Base-by-base conservation (phyloP, 169 alveolate genomes). In the Theileria annulata region DNA sequence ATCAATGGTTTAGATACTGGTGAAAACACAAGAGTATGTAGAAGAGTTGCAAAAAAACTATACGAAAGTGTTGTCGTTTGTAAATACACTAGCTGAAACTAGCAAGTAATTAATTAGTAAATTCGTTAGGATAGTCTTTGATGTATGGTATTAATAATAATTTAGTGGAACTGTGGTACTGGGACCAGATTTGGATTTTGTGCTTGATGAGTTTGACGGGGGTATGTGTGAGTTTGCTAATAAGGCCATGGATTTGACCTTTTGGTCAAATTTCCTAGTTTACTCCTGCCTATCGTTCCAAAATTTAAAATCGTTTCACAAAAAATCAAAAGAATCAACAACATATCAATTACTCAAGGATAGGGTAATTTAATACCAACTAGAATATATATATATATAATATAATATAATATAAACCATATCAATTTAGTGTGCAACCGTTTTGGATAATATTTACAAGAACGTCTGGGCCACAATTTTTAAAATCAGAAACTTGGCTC, bases 1-100 rank as follows among this genome's bases (percentile, higher is more conserved):
- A 28, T 23, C 21, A 28, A 27, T 28, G 25, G 9, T 30, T 15
- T 58, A 72, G 79, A 76, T 82, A 66, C 54, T 64, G 54, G 89
- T 72, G 68, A 67, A 75, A 75, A 69, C 79, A 0, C 82, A 76
- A 59, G 89, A 82, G 19, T 75, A 75, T 59, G 56, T 82, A 51
- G 89, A 75, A 12, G 74, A 69, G 30, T 35, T 82, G 72, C 74
- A 67, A 21, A 31, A 62, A 10, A 23, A 35, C 72, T 82, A 72
- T 48, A 27, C 64, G 2, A 48, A 73, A 9, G 85, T 82, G 54
- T 12, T 74, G 15, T 4, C 27, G 10, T 33, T 54, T 71, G 56
- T 82, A 37, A 48, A 64, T 33, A 12, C 75, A 19, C 64, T 82
- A 79, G 58, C 76, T 5, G 89, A 82, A 33, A 54, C 68, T 62